Conservation (phyloP, 306 rosid species). For the Lathyrus aphaca region DNA sequence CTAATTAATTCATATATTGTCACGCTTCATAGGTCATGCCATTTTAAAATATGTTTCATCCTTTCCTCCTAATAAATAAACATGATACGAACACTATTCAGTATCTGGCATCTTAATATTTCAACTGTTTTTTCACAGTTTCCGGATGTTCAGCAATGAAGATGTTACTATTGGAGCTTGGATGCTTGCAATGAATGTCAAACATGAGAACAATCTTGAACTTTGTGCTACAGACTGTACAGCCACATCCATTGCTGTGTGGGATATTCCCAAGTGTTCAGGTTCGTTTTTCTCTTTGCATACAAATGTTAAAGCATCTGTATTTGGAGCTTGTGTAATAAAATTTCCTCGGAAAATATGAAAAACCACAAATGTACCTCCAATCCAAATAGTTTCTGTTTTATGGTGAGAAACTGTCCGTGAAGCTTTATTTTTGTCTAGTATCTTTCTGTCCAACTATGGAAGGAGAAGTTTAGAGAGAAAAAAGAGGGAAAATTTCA, state of each 20-base stretch:
- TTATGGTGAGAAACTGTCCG: background rate
- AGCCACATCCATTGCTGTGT: constrained; percentile 83
- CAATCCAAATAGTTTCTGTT: too few relatives aligned
- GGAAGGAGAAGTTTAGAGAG: background rate
- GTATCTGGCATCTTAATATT: background rate
- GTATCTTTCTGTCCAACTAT: constrained; percentile 15
- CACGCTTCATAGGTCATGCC: background rate
- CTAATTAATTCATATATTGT: background rate
- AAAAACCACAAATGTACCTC: too few relatives aligned
- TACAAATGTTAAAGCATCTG: constrained; percentile 14
- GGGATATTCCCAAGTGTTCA: constrained; percentile 99
- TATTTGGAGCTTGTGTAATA: too few relatives aligned
- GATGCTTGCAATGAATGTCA: constrained; percentile 99
- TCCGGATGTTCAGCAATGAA: constrained; percentile 98
- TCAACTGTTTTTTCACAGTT: constrained; percentile 54
- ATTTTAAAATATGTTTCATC: constrained; percentile 9
- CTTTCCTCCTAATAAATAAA: background rate
- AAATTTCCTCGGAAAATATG: too few relatives aligned
- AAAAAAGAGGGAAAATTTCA: background rate
- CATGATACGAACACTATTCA: constrained; percentile 6
- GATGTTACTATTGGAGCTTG: constrained; percentile 98
- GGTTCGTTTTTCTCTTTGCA: constrained; percentile 57
- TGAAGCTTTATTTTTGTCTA: constrained; percentile 4
- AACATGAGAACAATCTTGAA: constrained; percentile 77
- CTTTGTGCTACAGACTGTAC: constrained; percentile 73